Percentiles rank a stretch among this genome's conserved stretches.
These are phyloP conservation scores for Ambrosia artemisiifolia DNA, from an alignment of 129 eudicot species.

Conservation along the genomic window DNA sequence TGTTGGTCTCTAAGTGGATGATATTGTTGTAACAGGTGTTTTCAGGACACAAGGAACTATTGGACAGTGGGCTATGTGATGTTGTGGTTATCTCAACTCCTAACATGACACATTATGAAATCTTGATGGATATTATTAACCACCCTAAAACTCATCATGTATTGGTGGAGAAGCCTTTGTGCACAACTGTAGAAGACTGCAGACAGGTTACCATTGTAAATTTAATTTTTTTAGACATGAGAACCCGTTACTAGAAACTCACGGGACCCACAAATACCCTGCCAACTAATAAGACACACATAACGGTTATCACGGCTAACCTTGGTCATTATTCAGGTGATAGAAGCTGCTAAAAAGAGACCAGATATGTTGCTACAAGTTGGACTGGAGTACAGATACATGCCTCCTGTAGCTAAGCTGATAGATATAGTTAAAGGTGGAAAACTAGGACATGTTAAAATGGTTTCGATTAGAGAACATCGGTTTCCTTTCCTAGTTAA, in stretches of 20 bases:
- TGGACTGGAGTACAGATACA: constrained; percentile 94
- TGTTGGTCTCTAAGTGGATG: not conserved
- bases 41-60: constrained; percentile 70
- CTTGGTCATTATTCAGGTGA: constrained; percentile 45
- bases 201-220: constrained; percentile 46
- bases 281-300: too few relatives aligned
- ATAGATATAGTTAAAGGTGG: constrained; percentile 84
- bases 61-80: constrained; percentile 89
- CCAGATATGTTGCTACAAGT: constrained; percentile 92
- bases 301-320: not conserved
- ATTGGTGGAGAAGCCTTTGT: constrained; percentile 90
- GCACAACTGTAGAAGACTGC: constrained; percentile 84
- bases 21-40: constrained; percentile 51
- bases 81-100: constrained; percentile 85
- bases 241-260: too few relatives aligned
- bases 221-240: not conserved
- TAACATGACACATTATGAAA: constrained; percentile 91
- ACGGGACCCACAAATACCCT: too few relatives aligned
- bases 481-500: constrained; percentile 92
- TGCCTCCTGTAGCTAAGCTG: constrained; percentile 97
- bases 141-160: constrained; percentile 90
- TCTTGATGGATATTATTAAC: constrained; percentile 80
- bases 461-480: constrained; percentile 95
- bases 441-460: constrained; percentile 67
- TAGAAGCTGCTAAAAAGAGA: constrained; percentile 82